Conservation (phyloP, 2,329 filamentous ascomycete genomes). For the Diatrype stigma region DNA sequence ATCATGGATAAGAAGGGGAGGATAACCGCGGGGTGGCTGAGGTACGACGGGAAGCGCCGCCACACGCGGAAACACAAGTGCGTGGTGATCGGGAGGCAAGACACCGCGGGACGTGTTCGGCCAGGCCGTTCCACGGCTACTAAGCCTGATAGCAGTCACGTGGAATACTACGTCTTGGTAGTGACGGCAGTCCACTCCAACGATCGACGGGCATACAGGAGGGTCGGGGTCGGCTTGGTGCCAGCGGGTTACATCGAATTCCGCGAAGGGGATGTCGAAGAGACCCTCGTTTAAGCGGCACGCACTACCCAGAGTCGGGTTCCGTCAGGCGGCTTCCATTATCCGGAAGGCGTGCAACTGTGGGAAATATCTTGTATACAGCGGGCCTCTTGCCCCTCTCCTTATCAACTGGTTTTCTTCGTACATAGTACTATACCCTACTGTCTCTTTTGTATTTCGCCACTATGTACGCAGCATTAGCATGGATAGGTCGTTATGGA, state of each 20-base stretch:
- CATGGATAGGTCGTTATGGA: no score
- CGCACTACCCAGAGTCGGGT: no score
- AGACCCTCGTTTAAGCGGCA: neutral
- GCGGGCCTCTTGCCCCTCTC: no score
- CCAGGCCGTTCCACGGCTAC: neutral
- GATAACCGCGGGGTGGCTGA: neutral
- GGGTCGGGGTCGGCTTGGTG: neutral
- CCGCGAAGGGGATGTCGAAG: neutral
- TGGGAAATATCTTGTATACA: no score
- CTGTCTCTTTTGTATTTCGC: no score
- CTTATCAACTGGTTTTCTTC: no score
- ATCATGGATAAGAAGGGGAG: neutral
- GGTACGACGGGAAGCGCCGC: neutral
- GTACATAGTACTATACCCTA: no score
- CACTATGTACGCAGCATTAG: no score
- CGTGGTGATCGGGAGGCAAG: neutral
- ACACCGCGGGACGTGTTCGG: neutral
- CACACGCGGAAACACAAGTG: neutral
- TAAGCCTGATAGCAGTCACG: neutral
- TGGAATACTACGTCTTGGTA: neutral
- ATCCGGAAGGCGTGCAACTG: no score
- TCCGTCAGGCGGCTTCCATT: no score
- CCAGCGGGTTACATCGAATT: neutral
- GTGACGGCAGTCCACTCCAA: neutral
- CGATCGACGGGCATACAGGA: neutral